phyloP scores from a whole-genome alignment of 148 eudicot species.

The Diospyros lotus region DNA sequence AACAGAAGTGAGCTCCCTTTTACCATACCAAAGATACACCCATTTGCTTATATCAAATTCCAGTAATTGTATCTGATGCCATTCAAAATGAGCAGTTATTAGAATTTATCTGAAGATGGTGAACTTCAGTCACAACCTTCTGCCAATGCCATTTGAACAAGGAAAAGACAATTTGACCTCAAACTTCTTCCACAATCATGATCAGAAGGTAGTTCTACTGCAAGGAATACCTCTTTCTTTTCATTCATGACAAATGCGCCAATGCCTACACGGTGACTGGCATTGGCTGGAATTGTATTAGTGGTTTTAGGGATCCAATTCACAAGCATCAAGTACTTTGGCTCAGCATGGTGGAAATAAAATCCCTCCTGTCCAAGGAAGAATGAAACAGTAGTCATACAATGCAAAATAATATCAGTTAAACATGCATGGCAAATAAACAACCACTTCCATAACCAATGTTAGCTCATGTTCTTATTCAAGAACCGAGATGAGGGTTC shows the following conservation, averaged over 20 bases:
- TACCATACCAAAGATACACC: neutral
- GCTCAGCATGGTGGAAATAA: constrained; percentile 83
- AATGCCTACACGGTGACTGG: constrained; percentile 71
- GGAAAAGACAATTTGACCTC: neutral
- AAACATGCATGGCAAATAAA: neutral
- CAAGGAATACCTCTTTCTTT: constrained; percentile 48
- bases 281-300: constrained; percentile 50
- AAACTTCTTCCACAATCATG: neutral
- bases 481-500: neutral
- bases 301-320: constrained; percentile 58
- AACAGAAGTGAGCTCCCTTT: neutral
- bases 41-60: neutral
- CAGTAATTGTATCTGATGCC: neutral
- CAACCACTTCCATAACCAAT: neutral
- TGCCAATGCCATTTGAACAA: neutral
- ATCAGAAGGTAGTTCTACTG: neutral
- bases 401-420: neutral
- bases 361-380: constrained; percentile 61
- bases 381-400: neutral
- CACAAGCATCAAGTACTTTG: constrained; percentile 68
- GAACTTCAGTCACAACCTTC: neutral
- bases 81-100: neutral
- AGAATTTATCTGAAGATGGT: neutral
- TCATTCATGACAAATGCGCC: constrained; percentile 68
- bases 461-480: neutral